Percentiles rank a stretch among this genome's conserved stretches.
These are phyloP conservation scores for Basidiobolus heterosporus DNA, from an alignment of 371 early-diverging fungal genomes.

Conservation along the genomic window DNA sequence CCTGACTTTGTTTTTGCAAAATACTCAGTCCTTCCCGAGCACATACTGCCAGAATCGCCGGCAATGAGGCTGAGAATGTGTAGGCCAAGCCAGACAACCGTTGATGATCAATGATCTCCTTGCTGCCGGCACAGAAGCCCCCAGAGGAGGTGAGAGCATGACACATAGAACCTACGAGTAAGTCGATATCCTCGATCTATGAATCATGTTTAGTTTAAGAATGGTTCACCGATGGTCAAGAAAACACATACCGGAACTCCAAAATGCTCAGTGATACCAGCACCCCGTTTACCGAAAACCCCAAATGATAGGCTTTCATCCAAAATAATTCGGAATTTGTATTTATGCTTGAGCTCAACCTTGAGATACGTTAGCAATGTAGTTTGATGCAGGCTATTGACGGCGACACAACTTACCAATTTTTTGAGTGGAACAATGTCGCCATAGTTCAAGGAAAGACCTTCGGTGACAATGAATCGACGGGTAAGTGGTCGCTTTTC, in stretches of 20 bases:
- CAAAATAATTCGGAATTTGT: conserved; percentile 92
- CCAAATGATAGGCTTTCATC: conserved; percentile 95
- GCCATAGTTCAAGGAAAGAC: conserved; percentile 86
- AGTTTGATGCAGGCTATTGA: background rate
- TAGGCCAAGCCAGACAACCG: conserved; percentile 87
- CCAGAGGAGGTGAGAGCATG: conserved; percentile 78
- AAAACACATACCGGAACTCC: conserved; percentile 33
- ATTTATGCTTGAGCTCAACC: conserved; percentile 81
- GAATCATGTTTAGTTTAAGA: no score
- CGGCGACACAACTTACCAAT: conserved; percentile 23
- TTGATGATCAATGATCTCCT: conserved; percentile 83
- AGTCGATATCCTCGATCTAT: conserved; percentile 73
- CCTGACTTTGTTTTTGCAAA: conserved; percentile 17
- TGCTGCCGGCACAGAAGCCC: conserved; percentile 87
- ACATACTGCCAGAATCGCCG: conserved; percentile 70
- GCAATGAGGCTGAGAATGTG: conserved; percentile 96
- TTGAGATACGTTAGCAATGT: conserved; percentile 4
- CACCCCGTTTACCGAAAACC: conserved; percentile 75
- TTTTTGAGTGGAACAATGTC: conserved; percentile 76
- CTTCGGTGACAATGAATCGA: conserved; percentile 93
- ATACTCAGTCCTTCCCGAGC: conserved; percentile 7
- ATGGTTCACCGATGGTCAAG: no score
- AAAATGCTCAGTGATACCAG: conserved; percentile 78
- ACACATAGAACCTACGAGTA: conserved; percentile 84
- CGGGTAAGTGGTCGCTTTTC: conserved; percentile 68